These are phyloP conservation scores for Arthrobotrys musiformis DNA, from an alignment of 2,329 filamentous ascomycete genomes.

Conservation along the genomic window DNA sequence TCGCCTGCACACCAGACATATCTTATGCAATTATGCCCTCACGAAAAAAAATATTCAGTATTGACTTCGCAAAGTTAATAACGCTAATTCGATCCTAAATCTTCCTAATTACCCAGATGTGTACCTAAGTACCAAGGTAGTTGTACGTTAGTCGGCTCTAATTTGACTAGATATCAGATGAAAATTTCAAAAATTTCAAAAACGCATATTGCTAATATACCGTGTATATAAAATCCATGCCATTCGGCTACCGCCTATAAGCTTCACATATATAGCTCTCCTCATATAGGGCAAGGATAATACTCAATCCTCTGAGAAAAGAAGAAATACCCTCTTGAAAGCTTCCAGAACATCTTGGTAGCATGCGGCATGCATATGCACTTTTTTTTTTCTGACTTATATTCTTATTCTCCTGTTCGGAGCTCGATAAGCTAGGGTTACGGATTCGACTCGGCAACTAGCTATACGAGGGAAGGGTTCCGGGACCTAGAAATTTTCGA, in stretches of 20 bases:
- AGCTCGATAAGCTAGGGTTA: constrained; percentile 15
- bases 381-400: not conserved
- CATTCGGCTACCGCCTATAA: not conserved
- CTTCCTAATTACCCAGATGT: not conserved
- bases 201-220: too few species aligned
- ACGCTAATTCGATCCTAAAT: not conserved
- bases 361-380: constrained; percentile 28
- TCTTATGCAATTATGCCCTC: not conserved
- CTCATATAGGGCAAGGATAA: constrained; percentile 39
- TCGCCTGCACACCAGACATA: constrained; percentile 9
- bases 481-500: constrained; percentile 24
- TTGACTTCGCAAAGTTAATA: constrained; percentile 20
- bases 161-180: not conserved
- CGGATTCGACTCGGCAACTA: constrained; percentile 8
- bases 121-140: not conserved
- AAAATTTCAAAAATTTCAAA: not conserved
- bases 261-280: constrained; percentile 50
- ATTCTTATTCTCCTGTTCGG: constrained; percentile 6
- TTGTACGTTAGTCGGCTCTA: too few species aligned
- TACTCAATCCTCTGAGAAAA: not conserved
- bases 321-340: constrained; percentile 11
- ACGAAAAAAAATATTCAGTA: not conserved
- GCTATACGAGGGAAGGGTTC: constrained; percentile 16
- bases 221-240: constrained; percentile 5
- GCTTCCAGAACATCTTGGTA: constrained; percentile 40